Conservation (phyloP, 768 basidiomycete genomes). For the Termitomyces sp. region DNA sequence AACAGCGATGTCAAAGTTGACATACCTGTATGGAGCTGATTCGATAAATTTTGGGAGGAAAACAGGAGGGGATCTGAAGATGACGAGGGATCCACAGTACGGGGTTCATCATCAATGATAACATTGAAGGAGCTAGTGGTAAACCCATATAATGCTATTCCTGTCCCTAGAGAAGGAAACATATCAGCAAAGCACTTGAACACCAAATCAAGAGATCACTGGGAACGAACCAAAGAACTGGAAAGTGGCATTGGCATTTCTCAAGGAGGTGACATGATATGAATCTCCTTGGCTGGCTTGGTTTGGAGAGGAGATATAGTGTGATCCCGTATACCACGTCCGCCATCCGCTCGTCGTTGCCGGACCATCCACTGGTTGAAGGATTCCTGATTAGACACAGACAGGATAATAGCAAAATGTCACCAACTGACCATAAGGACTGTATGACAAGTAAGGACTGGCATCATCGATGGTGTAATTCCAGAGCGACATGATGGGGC, state of each 20-base stretch:
- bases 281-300: constrained; percentile 11
- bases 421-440: constrained; percentile 10
- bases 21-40: constrained; percentile 11
- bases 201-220: neutral
- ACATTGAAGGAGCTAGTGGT: constrained; percentile 14
- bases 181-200: neutral
- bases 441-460: constrained; percentile 16
- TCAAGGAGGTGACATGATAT: constrained; percentile 13
- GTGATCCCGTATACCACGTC: constrained; percentile 13
- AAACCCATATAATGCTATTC: constrained; percentile 9
- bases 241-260: constrained; percentile 12
- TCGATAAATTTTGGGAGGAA: constrained; percentile 9
- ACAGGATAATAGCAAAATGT: neutral
- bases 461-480: constrained; percentile 17
- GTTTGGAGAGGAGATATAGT: constrained; percentile 5
- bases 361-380: constrained; percentile 6
- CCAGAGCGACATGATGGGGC: constrained; percentile 17
- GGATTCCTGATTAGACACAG: neutral
- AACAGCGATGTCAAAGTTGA: neutral
- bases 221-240: constrained; percentile 13
- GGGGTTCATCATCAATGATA: constrained; percentile 11
- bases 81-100: neutral
- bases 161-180: constrained; percentile 4
- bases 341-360: constrained; percentile 6
- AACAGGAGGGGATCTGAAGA: constrained; percentile 9